These are phyloP conservation scores for Skeletonema potamos DNA, from an alignment of 108 stramenopile genomes.

Conservation along the genomic window DNA sequence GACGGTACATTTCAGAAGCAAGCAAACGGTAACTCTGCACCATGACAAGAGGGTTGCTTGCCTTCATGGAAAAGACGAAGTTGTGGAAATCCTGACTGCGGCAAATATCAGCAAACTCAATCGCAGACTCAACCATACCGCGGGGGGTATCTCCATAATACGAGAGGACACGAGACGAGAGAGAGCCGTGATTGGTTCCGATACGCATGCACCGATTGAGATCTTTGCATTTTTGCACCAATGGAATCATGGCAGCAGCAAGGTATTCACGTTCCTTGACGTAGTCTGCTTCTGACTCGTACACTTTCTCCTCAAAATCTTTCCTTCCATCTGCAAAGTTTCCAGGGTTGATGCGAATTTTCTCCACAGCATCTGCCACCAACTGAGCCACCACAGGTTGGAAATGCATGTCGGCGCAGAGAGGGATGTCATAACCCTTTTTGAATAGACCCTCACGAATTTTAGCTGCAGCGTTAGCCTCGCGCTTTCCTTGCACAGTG, in stretches of 20 bases:
- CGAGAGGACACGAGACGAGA: constrained; percentile 86
- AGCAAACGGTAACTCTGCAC: constrained; percentile 94
- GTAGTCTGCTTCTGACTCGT: constrained; percentile 90
- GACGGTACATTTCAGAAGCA: constrained; percentile 89
- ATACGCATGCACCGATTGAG: constrained; percentile 94
- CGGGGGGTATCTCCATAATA: constrained; percentile 97
- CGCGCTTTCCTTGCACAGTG: constrained; percentile 92
- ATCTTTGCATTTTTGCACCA: constrained; percentile 92
- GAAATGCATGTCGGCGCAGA: constrained; percentile 99
- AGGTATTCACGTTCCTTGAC: constrained; percentile 75
- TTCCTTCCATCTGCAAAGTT: constrained; percentile 97
- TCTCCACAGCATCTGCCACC: constrained; percentile 95
- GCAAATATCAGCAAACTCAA: constrained; percentile 98
- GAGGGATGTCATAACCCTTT: constrained; percentile 92
- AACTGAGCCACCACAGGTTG: constrained; percentile 89
- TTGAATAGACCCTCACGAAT: constrained; percentile 91
- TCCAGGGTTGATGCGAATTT: constrained; percentile 97
- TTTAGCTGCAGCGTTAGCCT: constrained; percentile 83
- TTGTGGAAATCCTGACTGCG: constrained; percentile 94
- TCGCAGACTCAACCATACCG: constrained; percentile 97
- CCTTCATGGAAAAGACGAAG: constrained; percentile 99
- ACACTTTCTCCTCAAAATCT: constrained; percentile 91
- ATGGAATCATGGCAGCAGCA: constrained; percentile 83
- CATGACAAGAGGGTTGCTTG: constrained; percentile 97
- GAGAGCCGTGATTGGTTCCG: constrained; percentile 95